Evolutionary conservation across 306 rosid genomes (phyloP), one percentile per base, ranked within the genome.

Genomic region (Ammopiptanthus mongolicus): DNA sequence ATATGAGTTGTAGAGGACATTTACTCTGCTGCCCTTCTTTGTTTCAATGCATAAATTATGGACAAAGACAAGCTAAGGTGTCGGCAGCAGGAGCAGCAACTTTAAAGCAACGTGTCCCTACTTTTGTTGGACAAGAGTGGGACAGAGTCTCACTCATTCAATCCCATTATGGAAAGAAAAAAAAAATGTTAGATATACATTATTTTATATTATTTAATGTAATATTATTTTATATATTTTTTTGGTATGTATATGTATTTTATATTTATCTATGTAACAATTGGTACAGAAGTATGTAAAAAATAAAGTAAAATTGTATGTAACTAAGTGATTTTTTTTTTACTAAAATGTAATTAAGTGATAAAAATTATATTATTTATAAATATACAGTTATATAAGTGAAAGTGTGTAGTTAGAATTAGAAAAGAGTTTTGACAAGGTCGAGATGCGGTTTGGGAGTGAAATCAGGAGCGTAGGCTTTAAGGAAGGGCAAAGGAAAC

Each of bases 81-180:
- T 91, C 96, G 97, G 96, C 79, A 80, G 94, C 83, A 84, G 82
- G 37, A 68, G 91, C 71, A 78, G 90, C 97, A 94, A 52, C 76
- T 69, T 79, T 73, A 88, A 87, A 91, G 96, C 86, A 87, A 44
- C 3, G 51, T 90, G 97, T 78, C 91, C 72, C 68, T 0, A 70
- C 59, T 44, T 3, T 46, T 15, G 79, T 89, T 85, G 86, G 96
- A 94, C 98, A 94, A 80, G 80, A 83, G 59, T 66, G 85, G 81
- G 98, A 95, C 97, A 91, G 66, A 64, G 79, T 44, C 50, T 57
- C 72, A 85, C 80, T 90, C 87, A 82, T 83, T 85, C 86, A 72
- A 86, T 65, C 65, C 22, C 46, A 81, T 79, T 78, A 62, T 59
- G 81, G 79, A 73, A 41, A 41, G 47, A 41, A 10, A 41, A 41